These are phyloP conservation scores for Mycena rosella DNA, from an alignment of 768 basidiomycete genomes.

Conservation along the genomic window DNA sequence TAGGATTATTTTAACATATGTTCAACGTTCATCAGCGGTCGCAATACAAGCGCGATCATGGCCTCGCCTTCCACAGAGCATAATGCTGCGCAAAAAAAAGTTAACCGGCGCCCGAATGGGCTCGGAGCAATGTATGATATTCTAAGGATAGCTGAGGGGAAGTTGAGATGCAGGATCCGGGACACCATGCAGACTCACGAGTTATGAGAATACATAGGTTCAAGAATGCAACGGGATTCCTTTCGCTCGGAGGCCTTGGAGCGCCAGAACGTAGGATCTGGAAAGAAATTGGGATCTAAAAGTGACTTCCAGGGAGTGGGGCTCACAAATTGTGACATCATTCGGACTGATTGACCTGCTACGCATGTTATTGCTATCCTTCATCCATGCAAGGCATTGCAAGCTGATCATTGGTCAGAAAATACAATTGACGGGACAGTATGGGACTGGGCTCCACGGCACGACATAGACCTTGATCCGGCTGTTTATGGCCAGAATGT, in stretches of 20 bases:
- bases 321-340: constrained; percentile 53
- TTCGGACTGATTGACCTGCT: constrained; percentile 56
- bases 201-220: not conserved
- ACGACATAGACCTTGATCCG: constrained; percentile 48
- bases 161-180: too few species aligned
- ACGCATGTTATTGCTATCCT: constrained; percentile 57
- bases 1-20: constrained; percentile 58
- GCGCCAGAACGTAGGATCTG: constrained; percentile 63
- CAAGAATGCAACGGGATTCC: constrained; percentile 56
- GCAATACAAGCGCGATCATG: constrained; percentile 55
- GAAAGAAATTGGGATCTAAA: not conserved
- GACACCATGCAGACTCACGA: too few species aligned
- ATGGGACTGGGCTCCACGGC: constrained; percentile 59
- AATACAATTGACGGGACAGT: not conserved
- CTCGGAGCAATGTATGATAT: not conserved
- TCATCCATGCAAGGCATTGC: constrained; percentile 75
- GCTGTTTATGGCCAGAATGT: constrained; percentile 60
- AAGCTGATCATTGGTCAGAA: constrained; percentile 45
- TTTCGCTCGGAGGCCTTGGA: constrained; percentile 60
- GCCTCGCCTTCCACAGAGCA: constrained; percentile 58
- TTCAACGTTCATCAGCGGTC: constrained; percentile 60
- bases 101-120: too few species aligned
- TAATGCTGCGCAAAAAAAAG: not conserved
- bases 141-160: not conserved
- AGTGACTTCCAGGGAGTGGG: not conserved